Evolutionary conservation across 805 yeast species (phyloP).

Genomic region (Candida pini): DNA sequence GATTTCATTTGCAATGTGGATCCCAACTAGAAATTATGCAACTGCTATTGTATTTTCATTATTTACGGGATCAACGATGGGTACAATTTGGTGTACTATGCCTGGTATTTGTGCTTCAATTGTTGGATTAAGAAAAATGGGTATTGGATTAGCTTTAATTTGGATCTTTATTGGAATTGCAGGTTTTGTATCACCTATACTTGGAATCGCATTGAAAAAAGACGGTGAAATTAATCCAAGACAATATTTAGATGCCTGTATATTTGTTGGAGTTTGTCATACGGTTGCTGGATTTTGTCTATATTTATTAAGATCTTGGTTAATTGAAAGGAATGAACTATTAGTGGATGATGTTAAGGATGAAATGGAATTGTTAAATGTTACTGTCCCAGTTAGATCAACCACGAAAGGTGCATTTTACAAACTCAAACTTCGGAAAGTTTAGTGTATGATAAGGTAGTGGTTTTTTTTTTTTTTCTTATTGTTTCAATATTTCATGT

Average conservation of each 20-base stretch:
- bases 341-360: constrained; percentile 10
- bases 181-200: constrained; percentile 51
- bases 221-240: constrained; percentile 32
- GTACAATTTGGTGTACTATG: constrained; percentile 51
- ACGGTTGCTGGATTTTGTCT: constrained; percentile 38
- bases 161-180: constrained; percentile 49
- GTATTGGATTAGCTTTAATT: constrained; percentile 39
- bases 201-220: constrained; percentile 47
- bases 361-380: constrained; percentile 16
- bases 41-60: constrained; percentile 49
- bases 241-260: constrained; percentile 47
- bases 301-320: constrained; percentile 47
- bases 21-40: constrained; percentile 52
- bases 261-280: constrained; percentile 54
- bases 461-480: too few relatives aligned
- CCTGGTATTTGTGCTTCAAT: constrained; percentile 47
- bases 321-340: constrained; percentile 42
- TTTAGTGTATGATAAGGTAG: too few relatives aligned
- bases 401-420: too few relatives aligned
- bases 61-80: constrained; percentile 53
- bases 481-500: too few relatives aligned
- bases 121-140: constrained; percentile 48
- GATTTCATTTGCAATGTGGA: constrained; percentile 48
- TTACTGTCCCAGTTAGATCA: constrained; percentile 15
- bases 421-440: too few relatives aligned